Percentiles rank a stretch among this genome's conserved stretches.
phyloP scores from a whole-genome alignment of 768 basidiomycete genomes.

The Lentinula guzmanii region DNA sequence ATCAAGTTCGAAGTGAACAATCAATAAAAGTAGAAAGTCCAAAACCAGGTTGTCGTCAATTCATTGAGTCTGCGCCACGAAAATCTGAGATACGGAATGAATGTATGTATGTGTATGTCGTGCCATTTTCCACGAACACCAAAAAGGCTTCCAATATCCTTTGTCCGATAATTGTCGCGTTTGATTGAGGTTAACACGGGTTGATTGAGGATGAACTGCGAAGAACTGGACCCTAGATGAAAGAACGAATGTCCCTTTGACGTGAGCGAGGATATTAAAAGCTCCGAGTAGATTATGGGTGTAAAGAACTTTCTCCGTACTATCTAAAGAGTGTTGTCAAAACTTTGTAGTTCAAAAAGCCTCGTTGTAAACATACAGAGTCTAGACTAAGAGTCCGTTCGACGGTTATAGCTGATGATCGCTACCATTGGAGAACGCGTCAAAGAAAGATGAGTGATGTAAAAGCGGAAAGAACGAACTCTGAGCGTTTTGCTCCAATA shows the following conservation, averaged over 20 bases:
- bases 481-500: background rate
- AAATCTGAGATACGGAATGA: conserved; percentile 1
- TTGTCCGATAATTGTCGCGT: background rate
- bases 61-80: background rate
- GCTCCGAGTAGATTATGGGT: background rate
- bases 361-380: background rate
- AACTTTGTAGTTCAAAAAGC: background rate
- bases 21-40: background rate
- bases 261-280: conserved; percentile 5
- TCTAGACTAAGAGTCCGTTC: background rate
- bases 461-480: background rate
- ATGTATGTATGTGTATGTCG: background rate
- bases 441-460: background rate
- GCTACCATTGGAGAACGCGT: background rate
- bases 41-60: background rate
- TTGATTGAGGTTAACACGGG: background rate
- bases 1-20: background rate
- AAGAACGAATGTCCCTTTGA: conserved; percentile 3
- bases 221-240: background rate
- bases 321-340: background rate
- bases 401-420: background rate
- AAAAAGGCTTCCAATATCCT: conserved; percentile 1
- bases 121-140: background rate
- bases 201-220: background rate
- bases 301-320: background rate